Evolutionary conservation across 768 basidiomycete genomes (phyloP).

Genomic region (Termitomyces eurrhizus): DNA sequence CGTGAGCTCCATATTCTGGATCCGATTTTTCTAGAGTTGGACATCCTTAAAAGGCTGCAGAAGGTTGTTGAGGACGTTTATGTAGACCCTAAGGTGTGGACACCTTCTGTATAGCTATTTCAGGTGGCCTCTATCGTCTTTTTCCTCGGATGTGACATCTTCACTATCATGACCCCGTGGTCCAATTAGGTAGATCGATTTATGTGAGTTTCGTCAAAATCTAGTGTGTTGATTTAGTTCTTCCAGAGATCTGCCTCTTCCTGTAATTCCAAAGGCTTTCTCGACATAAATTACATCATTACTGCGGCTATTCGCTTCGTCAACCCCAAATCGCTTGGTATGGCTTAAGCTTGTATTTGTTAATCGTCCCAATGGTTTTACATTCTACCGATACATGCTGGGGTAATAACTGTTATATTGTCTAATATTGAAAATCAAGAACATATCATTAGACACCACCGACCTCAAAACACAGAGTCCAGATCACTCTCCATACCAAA

Average conservation of each 20-base stretch:
- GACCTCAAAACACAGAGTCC: slow-evolving; percentile 17
- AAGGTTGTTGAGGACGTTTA: not conserved
- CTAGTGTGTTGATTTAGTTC: not conserved
- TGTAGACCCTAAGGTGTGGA: slow-evolving; percentile 1
- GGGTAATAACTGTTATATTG: not conserved
- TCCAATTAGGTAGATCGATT: not conserved
- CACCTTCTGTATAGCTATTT: not conserved
- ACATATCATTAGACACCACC: slow-evolving; percentile 27
- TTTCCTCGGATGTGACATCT: not conserved
- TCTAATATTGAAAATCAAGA: slow-evolving; percentile 24
- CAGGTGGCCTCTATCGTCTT: not conserved
- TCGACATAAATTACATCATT: not conserved
- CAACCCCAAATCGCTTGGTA: not conserved
- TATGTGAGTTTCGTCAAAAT: not conserved
- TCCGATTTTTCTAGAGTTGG: not conserved
- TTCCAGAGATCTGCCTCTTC: not conserved
- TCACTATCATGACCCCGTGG: not conserved
- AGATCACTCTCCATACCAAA: slow-evolving; percentile 11
- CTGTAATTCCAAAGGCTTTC: not conserved
- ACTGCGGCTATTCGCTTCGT: too few species aligned
- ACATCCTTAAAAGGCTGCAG: not conserved
- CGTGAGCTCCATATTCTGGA: not conserved
- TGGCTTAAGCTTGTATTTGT: not conserved
- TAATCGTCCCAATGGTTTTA: not conserved
- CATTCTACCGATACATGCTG: not conserved